phyloP scores from a whole-genome alignment of 805 yeast genomes.

The Tetrapisispora fleetii region DNA sequence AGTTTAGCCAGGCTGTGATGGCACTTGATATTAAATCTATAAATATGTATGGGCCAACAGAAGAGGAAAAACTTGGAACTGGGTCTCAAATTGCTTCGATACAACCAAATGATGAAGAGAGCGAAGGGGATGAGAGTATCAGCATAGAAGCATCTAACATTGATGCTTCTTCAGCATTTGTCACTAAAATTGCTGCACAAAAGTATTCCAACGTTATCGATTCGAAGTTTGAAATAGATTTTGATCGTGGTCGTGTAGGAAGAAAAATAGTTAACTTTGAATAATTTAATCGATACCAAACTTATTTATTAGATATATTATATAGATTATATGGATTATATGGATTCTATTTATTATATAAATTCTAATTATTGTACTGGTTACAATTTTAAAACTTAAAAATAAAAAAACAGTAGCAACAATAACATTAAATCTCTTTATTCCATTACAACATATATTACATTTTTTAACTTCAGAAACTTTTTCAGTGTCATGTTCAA shows the following conservation, averaged over 20 bases:
- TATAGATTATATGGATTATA: too few species aligned
- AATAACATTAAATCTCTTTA: too few species aligned
- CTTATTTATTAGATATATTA: too few species aligned
- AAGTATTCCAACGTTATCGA: slow-evolving; percentile 18
- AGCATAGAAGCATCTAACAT: not conserved
- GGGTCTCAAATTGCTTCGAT: slow-evolving; percentile 22
- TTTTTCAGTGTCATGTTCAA: too few species aligned
- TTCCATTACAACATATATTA: too few species aligned
- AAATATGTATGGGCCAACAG: slow-evolving; percentile 12
- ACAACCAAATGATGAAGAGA: slow-evolving; percentile 7
- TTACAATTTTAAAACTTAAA: too few species aligned
- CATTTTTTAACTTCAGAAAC: too few species aligned
- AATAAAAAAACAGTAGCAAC: too few species aligned
- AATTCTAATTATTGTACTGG: too few species aligned
- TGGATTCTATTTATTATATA: too few species aligned
- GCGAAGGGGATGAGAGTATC: slow-evolving; percentile 4
- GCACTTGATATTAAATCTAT: not conserved
- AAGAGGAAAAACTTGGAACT: slow-evolving; percentile 20
- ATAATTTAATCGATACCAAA: not conserved
- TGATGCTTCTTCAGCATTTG: not conserved
- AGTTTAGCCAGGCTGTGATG: not conserved
- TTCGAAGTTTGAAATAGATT: slow-evolving; percentile 30
- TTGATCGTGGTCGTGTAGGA: slow-evolving; percentile 34
- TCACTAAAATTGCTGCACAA: slow-evolving; percentile 9
- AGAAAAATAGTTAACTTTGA: slow-evolving; percentile 26